Conservation (phyloP, 306 rosid species). For the Gleditsia sinensis region DNA sequence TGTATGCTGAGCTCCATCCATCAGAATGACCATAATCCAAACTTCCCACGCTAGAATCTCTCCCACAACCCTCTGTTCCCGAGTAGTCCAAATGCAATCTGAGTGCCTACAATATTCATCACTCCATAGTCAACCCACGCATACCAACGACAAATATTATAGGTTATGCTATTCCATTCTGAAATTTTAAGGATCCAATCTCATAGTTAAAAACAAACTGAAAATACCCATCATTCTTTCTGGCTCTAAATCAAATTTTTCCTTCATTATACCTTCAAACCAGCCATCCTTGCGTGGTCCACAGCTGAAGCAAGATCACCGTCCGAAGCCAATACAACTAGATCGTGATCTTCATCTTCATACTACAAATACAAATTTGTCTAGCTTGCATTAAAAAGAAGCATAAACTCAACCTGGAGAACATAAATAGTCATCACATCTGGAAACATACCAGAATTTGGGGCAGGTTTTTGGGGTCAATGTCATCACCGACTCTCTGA, state of each 20-base stretch:
- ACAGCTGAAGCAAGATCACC: constrained; percentile 85
- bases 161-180: constrained; percentile 7
- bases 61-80: constrained; percentile 41
- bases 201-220: neutral
- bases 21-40: constrained; percentile 54
- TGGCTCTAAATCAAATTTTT: constrained; percentile 5
- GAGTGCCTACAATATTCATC: constrained; percentile 66
- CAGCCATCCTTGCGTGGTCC: constrained; percentile 86
- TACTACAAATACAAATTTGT: constrained; percentile 54
- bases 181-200: neutral
- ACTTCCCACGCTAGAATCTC: constrained; percentile 33
- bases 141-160: neutral
- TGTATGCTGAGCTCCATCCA: constrained; percentile 66
- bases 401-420: neutral
- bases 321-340: constrained; percentile 84
- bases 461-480: constrained; percentile 71
- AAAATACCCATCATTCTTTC: neutral
- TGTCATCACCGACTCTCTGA: constrained; percentile 79
- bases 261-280: constrained; percentile 72
- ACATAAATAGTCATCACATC: constrained; percentile 24
- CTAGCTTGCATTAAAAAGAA: constrained; percentile 22
- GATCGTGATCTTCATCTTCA: constrained; percentile 94
- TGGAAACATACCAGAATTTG: constrained; percentile 71
- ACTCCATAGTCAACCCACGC: constrained; percentile 30
- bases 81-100: constrained; percentile 87